Evolutionary conservation across 371 early-diverging fungal species (phyloP).

Genomic region (Synchytrium microbalum): DNA sequence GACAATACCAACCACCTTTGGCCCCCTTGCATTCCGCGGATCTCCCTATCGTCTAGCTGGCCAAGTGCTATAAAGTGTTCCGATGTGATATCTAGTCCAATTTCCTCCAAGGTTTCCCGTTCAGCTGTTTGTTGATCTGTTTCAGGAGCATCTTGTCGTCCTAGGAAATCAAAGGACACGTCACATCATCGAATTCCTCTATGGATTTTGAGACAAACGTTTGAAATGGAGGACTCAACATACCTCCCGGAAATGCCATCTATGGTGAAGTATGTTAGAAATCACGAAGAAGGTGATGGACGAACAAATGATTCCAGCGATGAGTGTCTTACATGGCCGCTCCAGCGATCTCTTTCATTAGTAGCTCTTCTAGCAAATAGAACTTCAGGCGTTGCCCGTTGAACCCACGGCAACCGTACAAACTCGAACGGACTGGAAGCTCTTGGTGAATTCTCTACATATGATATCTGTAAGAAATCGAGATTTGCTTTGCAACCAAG

Average conservation of each 20-base stretch:
- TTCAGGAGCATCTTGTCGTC: constrained; percentile 52
- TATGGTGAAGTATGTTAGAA: constrained; percentile 4
- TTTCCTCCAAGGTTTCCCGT: constrained; percentile 60
- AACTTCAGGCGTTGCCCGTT: constrained; percentile 41
- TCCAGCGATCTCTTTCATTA: constrained; percentile 60
- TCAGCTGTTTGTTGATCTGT: constrained; percentile 51
- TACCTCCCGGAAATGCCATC: constrained; percentile 66
- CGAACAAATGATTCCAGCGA: neutral
- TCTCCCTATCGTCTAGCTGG: constrained; percentile 55
- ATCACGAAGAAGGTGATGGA: neutral
- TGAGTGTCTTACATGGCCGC: constrained; percentile 47
- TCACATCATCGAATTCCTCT: too few species aligned
- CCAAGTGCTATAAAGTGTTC: too few species aligned
- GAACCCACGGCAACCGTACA: constrained; percentile 10
- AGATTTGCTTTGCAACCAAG: neutral
- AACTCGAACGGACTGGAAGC: neutral
- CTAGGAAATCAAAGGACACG: too few species aligned
- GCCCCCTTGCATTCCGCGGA: too few species aligned
- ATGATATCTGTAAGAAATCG: constrained; percentile 1
- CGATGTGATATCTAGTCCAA: constrained; percentile 19
- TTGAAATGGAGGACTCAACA: too few species aligned
- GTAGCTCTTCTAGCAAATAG: constrained; percentile 58
- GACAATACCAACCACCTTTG: too few species aligned
- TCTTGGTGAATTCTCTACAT: neutral
- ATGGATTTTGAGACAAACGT: too few species aligned